Percentiles rank a stretch among this genome's conserved stretches.
Conservation (phyloP, 306 rosid genomes). For the Hylodesmum podocarpum region DNA sequence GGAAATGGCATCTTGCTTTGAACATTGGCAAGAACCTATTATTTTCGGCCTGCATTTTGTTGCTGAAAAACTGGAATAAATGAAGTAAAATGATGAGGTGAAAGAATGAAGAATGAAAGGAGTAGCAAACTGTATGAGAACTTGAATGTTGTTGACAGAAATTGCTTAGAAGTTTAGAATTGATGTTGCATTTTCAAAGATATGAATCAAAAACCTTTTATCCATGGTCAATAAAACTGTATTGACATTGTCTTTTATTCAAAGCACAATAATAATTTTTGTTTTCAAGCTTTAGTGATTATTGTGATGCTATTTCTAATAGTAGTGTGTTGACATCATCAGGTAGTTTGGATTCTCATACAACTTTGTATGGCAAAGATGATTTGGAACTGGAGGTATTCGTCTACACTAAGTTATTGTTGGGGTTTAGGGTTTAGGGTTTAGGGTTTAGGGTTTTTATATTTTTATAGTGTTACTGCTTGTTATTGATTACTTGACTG, state of each 20-base stretch:
- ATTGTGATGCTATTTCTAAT: conserved; percentile 39
- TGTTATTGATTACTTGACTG: conserved; percentile 5
- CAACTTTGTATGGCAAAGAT: conserved; percentile 55
- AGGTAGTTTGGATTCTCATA: conserved; percentile 68
- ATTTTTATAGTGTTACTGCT: neutral
- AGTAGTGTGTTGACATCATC: conserved; percentile 29
- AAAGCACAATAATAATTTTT: neutral
- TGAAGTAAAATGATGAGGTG: conserved; percentile 16
- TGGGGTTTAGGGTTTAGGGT: no score
- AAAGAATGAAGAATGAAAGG: conserved; percentile 24
- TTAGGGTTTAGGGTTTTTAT: no score
- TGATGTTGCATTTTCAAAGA: conserved; percentile 19
- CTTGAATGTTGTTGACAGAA: conserved; percentile 7
- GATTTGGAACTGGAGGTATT: conserved; percentile 77
- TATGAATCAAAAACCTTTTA: neutral
- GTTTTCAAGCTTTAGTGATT: neutral
- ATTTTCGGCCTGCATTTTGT: conserved; percentile 4
- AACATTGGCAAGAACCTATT: neutral
- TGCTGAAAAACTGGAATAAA: conserved; percentile 21
- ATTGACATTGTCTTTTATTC: conserved; percentile 9
- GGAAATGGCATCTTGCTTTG: conserved; percentile 4
- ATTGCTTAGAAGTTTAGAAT: conserved; percentile 15
- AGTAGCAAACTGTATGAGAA: neutral
- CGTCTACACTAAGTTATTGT: conserved; percentile 36
- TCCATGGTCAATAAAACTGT: neutral